A percentile compares a stretch with the other conserved stretches of the same genome.
Evolutionary conservation across 352 stramenopile species (phyloP).

Genomic region (Globisporangium carolinianum): DNA sequence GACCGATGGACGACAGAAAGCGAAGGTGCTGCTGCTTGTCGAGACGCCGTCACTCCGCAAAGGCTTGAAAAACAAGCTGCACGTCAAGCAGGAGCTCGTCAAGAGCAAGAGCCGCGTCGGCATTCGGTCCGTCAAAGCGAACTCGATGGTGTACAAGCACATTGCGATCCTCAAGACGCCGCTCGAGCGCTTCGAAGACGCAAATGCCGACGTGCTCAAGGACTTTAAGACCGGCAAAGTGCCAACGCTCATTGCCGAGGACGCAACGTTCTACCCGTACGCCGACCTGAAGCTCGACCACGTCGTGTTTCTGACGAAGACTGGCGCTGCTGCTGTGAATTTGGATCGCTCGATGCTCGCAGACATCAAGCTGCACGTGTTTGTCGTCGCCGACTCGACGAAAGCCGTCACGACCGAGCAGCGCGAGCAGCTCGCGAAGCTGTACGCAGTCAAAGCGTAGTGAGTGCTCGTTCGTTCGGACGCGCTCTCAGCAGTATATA

Average conservation of each 20-base stretch:
- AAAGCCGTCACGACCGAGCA: conserved; percentile 26
- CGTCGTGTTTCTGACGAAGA: conserved; percentile 56
- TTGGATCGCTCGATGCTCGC: conserved; percentile 37
- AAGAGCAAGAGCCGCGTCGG: conserved; percentile 52
- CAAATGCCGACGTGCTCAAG: conserved; percentile 49
- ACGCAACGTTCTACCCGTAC: conserved; percentile 61
- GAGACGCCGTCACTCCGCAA: conserved; percentile 50
- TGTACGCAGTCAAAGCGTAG: conserved; percentile 21
- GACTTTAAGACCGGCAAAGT: conserved; percentile 61
- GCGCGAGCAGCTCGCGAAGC: conserved; percentile 20
- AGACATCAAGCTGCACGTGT: conserved; percentile 39
- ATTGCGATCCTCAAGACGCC: conserved; percentile 65
- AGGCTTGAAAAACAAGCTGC: conserved; percentile 49
- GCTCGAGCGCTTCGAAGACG: conserved; percentile 55
- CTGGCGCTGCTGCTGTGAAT: conserved; percentile 27
- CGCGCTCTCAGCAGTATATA: too few species aligned
- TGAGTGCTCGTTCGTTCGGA: too few species aligned
- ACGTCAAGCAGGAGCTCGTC: conserved; percentile 41
- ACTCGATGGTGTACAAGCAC: conserved; percentile 46
- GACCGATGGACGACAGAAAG: conserved; percentile 54
- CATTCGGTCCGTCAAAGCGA: conserved; percentile 55
- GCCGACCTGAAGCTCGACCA: conserved; percentile 44
- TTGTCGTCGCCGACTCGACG: conserved; percentile 39
- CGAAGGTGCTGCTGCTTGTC: conserved; percentile 55
- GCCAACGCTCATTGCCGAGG: conserved; percentile 50